A percentile compares a stretch with the other conserved stretches of the same genome.
Evolutionary conservation across 306 rosid species (phyloP).

Genomic region (Cucumis cinereus): DNA sequence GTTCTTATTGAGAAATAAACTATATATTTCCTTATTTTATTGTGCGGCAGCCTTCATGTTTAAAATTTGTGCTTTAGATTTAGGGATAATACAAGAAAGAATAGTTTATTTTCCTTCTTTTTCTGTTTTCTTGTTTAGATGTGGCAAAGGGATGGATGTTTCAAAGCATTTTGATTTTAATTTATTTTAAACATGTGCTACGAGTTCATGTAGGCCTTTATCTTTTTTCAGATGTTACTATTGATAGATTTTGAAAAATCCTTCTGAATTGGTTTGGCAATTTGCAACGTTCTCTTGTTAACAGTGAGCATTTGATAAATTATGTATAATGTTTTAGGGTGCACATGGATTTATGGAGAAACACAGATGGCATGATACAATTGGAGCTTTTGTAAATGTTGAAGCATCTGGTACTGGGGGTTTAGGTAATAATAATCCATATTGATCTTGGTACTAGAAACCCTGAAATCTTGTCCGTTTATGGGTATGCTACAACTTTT

Average conservation of each 20-base stretch:
- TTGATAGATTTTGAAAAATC: not conserved
- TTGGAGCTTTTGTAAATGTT: conserved; percentile 87
- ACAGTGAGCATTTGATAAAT: conserved; percentile 15
- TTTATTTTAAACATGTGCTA: not conserved
- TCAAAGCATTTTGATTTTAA: not conserved
- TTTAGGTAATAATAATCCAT: conserved; percentile 44
- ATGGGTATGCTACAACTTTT: not conserved
- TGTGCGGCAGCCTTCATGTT: not conserved
- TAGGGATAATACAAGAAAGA: not conserved
- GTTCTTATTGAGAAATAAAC: conserved; percentile 5
- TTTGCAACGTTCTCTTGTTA: conserved; percentile 15
- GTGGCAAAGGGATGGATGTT: not conserved
- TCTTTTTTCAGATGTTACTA: not conserved
- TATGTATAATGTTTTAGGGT: conserved; percentile 41
- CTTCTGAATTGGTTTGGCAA: not conserved
- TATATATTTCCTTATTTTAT: not conserved
- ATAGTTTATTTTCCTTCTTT: not conserved
- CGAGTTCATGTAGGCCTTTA: not conserved
- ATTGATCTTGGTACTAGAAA: not conserved
- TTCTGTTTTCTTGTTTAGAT: not conserved
- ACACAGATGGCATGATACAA: conserved; percentile 70
- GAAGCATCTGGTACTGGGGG: conserved; percentile 95
- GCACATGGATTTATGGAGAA: conserved; percentile 95
- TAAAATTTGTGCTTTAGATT: not conserved
- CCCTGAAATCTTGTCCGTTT: not conserved